A percentile compares a stretch with the other conserved stretches of the same genome.
Conservation (phyloP, 352 stramenopile genomes). For the Thraustochytrium striatum region DNA sequence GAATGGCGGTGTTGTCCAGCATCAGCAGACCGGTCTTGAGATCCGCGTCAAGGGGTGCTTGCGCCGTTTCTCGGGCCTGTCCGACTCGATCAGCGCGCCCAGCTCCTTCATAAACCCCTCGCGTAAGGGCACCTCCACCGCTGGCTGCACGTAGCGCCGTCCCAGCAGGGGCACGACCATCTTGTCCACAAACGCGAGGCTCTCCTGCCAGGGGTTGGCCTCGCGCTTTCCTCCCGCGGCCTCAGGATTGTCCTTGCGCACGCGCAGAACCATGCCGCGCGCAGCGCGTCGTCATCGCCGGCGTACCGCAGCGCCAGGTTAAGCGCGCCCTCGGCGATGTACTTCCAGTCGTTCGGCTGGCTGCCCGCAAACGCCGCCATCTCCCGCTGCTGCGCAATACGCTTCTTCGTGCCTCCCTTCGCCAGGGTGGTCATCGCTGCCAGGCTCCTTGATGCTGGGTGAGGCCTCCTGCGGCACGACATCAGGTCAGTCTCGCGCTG, state of each 20-base stretch:
- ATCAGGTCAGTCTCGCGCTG: too few relatives aligned
- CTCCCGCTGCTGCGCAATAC: neutral
- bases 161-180: slow-evolving; percentile 28
- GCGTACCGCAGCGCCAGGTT: slow-evolving; percentile 74
- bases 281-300: slow-evolving; percentile 56
- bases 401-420: too few relatives aligned
- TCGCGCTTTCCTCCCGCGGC: slow-evolving; percentile 10
- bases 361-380: neutral
- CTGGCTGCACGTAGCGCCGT: slow-evolving; percentile 24
- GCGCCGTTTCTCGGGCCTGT: slow-evolving; percentile 16
- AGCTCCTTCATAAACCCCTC: slow-evolving; percentile 23
- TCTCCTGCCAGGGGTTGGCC: slow-evolving; percentile 10
- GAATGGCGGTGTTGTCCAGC: slow-evolving; percentile 45
- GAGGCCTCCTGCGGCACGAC: too few relatives aligned
- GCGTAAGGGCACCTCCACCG: slow-evolving; percentile 4
- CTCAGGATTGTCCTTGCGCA: slow-evolving; percentile 64
- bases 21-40: slow-evolving; percentile 44
- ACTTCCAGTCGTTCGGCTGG: slow-evolving; percentile 69
- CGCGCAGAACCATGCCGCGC: slow-evolving; percentile 69
- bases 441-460: too few relatives aligned
- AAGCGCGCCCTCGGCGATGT: slow-evolving; percentile 73
- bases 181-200: neutral
- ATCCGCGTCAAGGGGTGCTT: slow-evolving; percentile 27
- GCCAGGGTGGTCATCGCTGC: too few relatives aligned
- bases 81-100: slow-evolving; percentile 11